Conservation (phyloP, 176 grass and related monocot genomes). For the Oryza australiensis region DNA sequence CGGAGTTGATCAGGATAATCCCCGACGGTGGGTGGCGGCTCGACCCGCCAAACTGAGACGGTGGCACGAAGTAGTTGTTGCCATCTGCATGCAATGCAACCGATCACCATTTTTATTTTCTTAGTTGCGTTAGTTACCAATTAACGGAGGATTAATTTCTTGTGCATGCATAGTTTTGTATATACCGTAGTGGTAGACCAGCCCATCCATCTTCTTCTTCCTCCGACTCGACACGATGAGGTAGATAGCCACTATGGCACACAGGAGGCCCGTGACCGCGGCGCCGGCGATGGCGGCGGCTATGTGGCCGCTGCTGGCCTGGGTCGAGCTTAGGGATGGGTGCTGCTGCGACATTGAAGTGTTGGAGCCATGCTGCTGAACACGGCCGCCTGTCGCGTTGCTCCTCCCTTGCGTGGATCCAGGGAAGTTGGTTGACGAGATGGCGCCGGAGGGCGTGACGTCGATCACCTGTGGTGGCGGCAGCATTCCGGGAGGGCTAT, state of each 20-base stretch:
- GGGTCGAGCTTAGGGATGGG: not conserved
- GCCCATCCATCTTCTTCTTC: slow-evolving; percentile 39
- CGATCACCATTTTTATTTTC: not conserved
- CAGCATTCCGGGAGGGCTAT: slow-evolving; percentile 1
- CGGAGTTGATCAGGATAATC: not conserved
- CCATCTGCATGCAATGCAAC: slow-evolving; percentile 16
- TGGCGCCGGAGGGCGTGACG: slow-evolving; percentile 13
- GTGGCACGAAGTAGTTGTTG: slow-evolving; percentile 34
- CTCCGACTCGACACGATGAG: slow-evolving; percentile 29
- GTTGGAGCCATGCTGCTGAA: not conserved
- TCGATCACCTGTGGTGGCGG: not conserved
- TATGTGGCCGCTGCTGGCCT: not conserved
- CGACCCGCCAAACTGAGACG: slow-evolving; percentile 27
- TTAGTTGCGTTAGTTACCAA: not conserved
- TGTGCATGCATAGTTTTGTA: no score
- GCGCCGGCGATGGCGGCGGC: slow-evolving; percentile 29
- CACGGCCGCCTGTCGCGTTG: not conserved
- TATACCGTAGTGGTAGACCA: slow-evolving; percentile 39
- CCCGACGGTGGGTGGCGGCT: slow-evolving; percentile 26
- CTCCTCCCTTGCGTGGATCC: not conserved
- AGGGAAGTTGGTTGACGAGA: not conserved
- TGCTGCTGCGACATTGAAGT: slow-evolving; percentile 1
- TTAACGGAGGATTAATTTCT: no score
- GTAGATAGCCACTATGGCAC: slow-evolving; percentile 36
- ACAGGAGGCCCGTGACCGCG: slow-evolving; percentile 31